Evolutionary conservation across 768 basidiomycete species (phyloP).

Genomic region (Suillus decipiens): DNA sequence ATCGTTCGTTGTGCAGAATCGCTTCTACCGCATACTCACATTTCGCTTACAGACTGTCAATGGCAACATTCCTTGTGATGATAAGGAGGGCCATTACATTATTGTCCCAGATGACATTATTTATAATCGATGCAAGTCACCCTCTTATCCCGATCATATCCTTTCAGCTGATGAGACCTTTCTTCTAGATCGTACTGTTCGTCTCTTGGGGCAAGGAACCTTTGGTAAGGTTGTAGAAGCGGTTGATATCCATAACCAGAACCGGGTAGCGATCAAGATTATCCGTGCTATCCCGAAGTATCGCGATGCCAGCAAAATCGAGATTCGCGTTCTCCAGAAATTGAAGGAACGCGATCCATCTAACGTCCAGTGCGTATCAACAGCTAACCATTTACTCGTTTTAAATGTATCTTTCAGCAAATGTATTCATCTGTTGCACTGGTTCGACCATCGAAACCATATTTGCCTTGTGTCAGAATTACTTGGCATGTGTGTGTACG

Average conservation of each 20-base stretch:
- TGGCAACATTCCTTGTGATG: slow-evolving; percentile 78
- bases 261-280: slow-evolving; percentile 94
- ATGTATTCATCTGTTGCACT: slow-evolving; percentile 94
- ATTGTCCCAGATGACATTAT: slow-evolving; percentile 91
- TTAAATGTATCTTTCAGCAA: slow-evolving; percentile 56
- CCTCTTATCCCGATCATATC: slow-evolving; percentile 8
- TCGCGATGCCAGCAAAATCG: slow-evolving; percentile 97
- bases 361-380: slow-evolving; percentile 77
- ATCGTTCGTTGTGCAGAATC: slow-evolving; percentile 15
- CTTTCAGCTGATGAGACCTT: slow-evolving; percentile 17
- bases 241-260: slow-evolving; percentile 71
- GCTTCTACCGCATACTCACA: slow-evolving; percentile 27
- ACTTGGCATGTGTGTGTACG: slow-evolving; percentile 96
- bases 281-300: slow-evolving; percentile 99
- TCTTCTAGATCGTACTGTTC: slow-evolving; percentile 82
- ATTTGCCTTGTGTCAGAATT: slow-evolving; percentile 97
- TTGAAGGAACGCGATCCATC: slow-evolving; percentile 86
- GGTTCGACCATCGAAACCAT: slow-evolving; percentile 97
- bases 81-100: slow-evolving; percentile 99
- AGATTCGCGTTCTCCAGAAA: slow-evolving; percentile 91
- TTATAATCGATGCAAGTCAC: slow-evolving; percentile 71
- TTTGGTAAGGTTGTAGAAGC: slow-evolving; percentile 99
- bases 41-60: slow-evolving; percentile 56
- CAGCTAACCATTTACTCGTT: slow-evolving; percentile 13
- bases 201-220: slow-evolving; percentile 93